Evolutionary conservation across 495 filamentous ascomycete genomes (phyloP), one percentile per base, ranked within the genome.

Genomic region (Rostrohypoxylon terebratum): DNA sequence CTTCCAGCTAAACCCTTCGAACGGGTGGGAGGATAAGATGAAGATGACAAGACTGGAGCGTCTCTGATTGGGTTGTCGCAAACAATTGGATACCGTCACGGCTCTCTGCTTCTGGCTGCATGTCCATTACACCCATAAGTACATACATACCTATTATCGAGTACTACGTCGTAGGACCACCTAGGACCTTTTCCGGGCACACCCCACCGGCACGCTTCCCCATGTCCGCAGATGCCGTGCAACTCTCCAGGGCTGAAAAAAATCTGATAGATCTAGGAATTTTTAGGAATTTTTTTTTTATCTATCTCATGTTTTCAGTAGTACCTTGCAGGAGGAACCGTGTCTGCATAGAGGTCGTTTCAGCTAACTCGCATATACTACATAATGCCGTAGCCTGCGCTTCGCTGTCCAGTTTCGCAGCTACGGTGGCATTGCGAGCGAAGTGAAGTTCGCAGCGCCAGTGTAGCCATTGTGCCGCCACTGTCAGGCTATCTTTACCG

Each of bases 1-100:
- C 69, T 62, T 51, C 44, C 58, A 42, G 36, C 16, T 38, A 21
- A 71, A 63, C 62, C 63, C 68, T 51, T 34, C 47, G 23, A 13
- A 51, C 25, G 23, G 48, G 9, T 31, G 5, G 47, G 13, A 20
- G 47, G 47, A 25, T 25, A 20, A 25, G 16, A n/a, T n/a, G 13
- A 6, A 44, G 40, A 18, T 42, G 38, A 42, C 13, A 14, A 8
- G 47, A 6, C 18, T 21, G 2, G 25, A 23, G 48, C 48, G 48
- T 53, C 59, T 45, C 21, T 63, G 51, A 59, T 59, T 69, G 51
- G 48, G 57, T 40, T 28, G 16, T 34, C 59, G 50, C 59, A 40
- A 47, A 31, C 14, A 34, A 4, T n/a, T n/a, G n/a, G n/a, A n/a
- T 10, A 25, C 11, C 9, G 14, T 11, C 3, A 7, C 28, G n/a